These are phyloP conservation scores for Gracilaria caudata DNA, from an alignment of 23 red algal species.

Conservation along the genomic window DNA sequence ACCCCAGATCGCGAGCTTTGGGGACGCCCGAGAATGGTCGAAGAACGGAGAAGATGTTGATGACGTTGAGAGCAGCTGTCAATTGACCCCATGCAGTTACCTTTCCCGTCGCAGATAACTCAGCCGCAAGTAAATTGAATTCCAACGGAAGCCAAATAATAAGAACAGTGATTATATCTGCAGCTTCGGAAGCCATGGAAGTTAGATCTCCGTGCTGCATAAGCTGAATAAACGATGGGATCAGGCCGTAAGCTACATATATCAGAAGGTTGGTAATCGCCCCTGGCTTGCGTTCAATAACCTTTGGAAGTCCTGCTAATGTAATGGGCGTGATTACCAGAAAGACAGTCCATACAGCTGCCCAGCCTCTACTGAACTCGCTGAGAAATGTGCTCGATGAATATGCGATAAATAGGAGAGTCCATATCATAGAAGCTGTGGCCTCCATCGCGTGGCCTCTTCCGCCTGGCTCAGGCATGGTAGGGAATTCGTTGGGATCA, in stretches of 20 bases:
- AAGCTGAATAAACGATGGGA: constrained; percentile 51
- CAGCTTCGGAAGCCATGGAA: neutral
- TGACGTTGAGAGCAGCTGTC: constrained; percentile 47
- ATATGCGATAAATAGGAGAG: constrained; percentile 55
- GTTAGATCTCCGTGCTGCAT: constrained; percentile 19
- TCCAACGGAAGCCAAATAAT: constrained; percentile 62
- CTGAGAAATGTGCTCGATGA: constrained; percentile 66
- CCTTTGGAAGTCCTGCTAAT: constrained; percentile 29
- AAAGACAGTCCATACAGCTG: constrained; percentile 30
- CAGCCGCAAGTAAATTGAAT: constrained; percentile 31
- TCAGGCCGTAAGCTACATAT: constrained; percentile 50
- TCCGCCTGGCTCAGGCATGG: constrained; percentile 44
- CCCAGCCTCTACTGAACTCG: constrained; percentile 41
- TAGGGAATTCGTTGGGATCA: constrained; percentile 34
- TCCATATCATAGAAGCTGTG: constrained; percentile 60
- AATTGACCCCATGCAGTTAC: constrained; percentile 69
- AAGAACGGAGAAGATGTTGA: constrained; percentile 66
- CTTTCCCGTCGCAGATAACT: constrained; percentile 59
- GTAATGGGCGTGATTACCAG: constrained; percentile 45
- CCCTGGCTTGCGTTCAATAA: constrained; percentile 35
- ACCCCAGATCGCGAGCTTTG: constrained; percentile 49
- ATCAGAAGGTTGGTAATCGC: constrained; percentile 28
- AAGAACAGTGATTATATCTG: constrained; percentile 37
- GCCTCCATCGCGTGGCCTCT: constrained; percentile 47
- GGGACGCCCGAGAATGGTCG: constrained; percentile 34